These are phyloP conservation scores for Actinomucor elegans DNA, from an alignment of 371 early-diverging fungal species.

Conservation along the genomic window DNA sequence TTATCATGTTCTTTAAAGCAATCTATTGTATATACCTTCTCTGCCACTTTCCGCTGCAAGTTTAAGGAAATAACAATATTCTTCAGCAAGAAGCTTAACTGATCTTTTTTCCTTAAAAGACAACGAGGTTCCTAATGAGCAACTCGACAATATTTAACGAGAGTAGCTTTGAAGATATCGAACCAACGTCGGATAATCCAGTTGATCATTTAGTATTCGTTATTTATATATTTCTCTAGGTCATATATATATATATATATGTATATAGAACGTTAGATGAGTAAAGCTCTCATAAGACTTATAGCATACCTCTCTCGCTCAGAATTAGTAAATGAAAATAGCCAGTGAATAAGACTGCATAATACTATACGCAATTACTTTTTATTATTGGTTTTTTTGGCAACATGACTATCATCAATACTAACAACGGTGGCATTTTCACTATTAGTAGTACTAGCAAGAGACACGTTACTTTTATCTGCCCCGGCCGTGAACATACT, in stretches of 20 bases:
- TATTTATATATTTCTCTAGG: conserved; percentile 51
- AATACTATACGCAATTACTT: no score
- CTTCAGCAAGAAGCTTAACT: neutral
- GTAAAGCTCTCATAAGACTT: no score
- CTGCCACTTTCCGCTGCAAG: conserved; percentile 34
- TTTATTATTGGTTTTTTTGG: conserved; percentile 1
- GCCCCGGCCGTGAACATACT: neutral
- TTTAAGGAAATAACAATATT: conserved; percentile 4
- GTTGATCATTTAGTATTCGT: conserved; percentile 57
- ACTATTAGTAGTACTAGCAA: neutral
- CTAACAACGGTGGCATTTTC: neutral
- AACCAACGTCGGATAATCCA: conserved; percentile 26
- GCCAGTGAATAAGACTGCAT: no score
- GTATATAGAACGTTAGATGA: conserved; percentile 67
- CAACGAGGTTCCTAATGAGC: neutral
- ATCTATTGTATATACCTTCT: conserved; percentile 44
- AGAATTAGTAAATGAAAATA: no score
- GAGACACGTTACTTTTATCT: neutral
- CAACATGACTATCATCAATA: conserved; percentile 8
- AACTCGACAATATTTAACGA: no score
- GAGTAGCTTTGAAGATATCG: no score
- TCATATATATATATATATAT: neutral
- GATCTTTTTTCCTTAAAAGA: neutral
- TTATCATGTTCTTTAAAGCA: conserved; percentile 46
- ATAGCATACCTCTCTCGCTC: no score